phyloP scores from a whole-genome alignment of 352 stramenopile species.

The Lagenidium giganteum region DNA sequence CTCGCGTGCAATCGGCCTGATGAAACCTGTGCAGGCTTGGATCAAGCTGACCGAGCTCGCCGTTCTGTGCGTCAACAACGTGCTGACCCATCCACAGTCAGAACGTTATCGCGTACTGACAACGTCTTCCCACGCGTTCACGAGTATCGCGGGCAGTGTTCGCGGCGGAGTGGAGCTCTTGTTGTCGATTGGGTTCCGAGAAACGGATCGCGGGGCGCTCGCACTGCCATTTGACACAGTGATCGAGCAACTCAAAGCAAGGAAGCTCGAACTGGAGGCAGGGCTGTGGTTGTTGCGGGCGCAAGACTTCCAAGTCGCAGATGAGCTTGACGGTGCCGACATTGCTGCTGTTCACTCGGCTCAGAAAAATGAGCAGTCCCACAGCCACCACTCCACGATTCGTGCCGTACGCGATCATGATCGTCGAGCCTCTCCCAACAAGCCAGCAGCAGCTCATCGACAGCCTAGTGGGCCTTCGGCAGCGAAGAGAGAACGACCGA shows the following conservation, averaged over 20 bases:
- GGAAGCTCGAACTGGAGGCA: constrained; percentile 42
- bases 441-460: no score
- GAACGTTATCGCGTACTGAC: constrained; percentile 45
- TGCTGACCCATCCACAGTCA: constrained; percentile 38
- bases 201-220: constrained; percentile 32
- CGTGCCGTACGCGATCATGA: no score
- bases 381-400: no score
- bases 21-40: constrained; percentile 19
- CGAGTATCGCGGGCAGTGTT: constrained; percentile 24
- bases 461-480: no score
- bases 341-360: background rate
- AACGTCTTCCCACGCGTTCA: constrained; percentile 43
- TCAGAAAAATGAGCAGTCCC: no score
- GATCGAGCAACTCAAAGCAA: constrained; percentile 21
- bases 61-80: constrained; percentile 43
- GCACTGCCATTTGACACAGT: constrained; percentile 23
- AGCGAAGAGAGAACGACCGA: no score
- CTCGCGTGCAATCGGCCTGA: constrained; percentile 25
- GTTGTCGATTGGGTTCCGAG: constrained; percentile 44
- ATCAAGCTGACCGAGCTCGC: constrained; percentile 32
- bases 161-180: constrained; percentile 36
- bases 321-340: constrained; percentile 5
- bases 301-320: background rate
- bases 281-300: constrained; percentile 13
- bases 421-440: no score